These are phyloP conservation scores for rapeseed (Brassica napus) DNA, from an alignment of 345 rosid species.

Conservation along the genomic window DNA sequence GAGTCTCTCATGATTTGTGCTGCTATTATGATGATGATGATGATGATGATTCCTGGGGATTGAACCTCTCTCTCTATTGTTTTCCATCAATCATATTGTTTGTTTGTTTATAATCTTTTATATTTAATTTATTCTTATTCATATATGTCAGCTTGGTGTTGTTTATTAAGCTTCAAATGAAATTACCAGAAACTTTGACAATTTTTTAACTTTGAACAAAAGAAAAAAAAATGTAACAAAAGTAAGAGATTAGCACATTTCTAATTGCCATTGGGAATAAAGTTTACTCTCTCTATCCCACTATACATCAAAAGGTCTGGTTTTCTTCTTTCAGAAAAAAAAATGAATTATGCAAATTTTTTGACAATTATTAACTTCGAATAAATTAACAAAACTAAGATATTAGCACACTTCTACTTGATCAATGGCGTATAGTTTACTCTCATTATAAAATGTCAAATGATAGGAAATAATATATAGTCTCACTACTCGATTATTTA, in stretches of 20 bases:
- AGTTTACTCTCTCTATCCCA: not conserved
- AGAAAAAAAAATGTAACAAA: no score
- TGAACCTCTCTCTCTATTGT: constrained; percentile 6
- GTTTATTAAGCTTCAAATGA: not conserved
- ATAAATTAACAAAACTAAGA: no score
- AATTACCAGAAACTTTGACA: not conserved
- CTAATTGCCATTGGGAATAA: not conserved
- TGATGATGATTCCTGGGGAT: constrained; percentile 3
- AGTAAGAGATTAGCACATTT: not conserved
- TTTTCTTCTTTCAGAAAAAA: no score
- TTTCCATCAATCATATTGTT: not conserved
- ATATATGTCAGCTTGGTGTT: not conserved
- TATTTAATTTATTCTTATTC: not conserved
- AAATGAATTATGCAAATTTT: no score
- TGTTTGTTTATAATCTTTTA: not conserved
- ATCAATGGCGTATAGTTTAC: not conserved
- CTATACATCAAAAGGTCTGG: no score
- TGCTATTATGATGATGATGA: not conserved
- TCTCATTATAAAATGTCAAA: not conserved
- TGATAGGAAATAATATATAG: not conserved
- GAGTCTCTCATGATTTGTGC: not conserved
- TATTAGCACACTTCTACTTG: no score
- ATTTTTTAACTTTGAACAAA: not conserved
- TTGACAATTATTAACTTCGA: no score
- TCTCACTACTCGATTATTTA: not conserved